Base-by-base conservation (phyloP, 306 rosid genomes). In the Quillaja saponaria region DNA sequence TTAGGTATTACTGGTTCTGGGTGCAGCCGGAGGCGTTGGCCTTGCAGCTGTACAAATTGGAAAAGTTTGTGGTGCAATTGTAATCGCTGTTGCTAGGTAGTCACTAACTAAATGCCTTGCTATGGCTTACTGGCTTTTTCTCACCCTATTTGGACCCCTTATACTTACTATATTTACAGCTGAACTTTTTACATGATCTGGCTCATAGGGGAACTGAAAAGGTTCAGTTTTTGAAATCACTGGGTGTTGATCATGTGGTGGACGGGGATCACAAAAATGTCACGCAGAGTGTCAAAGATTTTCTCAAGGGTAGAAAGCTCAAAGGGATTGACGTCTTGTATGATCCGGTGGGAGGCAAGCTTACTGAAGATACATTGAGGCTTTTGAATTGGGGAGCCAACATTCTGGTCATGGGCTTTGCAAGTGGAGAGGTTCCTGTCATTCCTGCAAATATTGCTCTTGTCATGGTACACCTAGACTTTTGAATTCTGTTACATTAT, bases 1-100 rank as follows among this genome's bases (percentile, higher is more conserved):
- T 39, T 56, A 90, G 97, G 97, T 92, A 19, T 71, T 92, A 79
- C 59, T 92, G 76, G 94, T 92, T 67, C 89, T 92, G 59, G 99
- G 95, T 66, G 99, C 96, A 6, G 96, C 96, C 17, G 96, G 99
- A 21, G 99, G 95, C 9, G 99, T 89, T 31, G 96, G 99, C 44
- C 80, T 92, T 71, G 88, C 96, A 45, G 94, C 99, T 47, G 86
- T 92, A 34, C 98, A 92, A 68, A 89, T 92, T 42, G 96, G 99
- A 51, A 92, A 89, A 81, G 82, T 81, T 11, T 70, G 83, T 45
- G 95, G 96, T 16, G 96, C 95, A 50, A 33, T 78, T 84, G 96
- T 92, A 58, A 83, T 92, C 72, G 98, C 95, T 6, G 95, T 89
- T 21, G 95, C 99, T 50, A 86, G 98, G 98, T 91, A 77, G 9